Evolutionary conservation across 2,329 filamentous ascomycete species (phyloP), one percentile per base, ranked within the genome.

Genomic region (Aspergillus luchuensis): DNA sequence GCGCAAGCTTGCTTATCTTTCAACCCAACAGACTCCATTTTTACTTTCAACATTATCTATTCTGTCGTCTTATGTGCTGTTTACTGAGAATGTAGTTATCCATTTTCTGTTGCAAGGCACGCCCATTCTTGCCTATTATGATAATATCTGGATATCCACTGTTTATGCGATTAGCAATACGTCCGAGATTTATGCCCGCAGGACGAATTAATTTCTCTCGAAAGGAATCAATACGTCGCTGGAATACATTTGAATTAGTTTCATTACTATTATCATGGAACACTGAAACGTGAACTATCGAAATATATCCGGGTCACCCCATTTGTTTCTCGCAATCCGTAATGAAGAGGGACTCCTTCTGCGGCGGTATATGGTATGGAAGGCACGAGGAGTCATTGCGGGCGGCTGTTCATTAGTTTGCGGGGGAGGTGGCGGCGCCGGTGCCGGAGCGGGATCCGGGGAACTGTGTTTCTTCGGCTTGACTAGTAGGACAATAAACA

Each of bases 401-500:
- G 61, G 57, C 15, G 62, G 47, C 39, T 66, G 64, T 61, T 72
- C 66, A 28, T 71, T 36, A 36, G 33, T 66, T 50, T 67, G 63
- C 45, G 66, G 64, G 41, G 67, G 60, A 45, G 70, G 59, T 2
- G 71, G 67, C 19, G 63, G 50, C 28, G 58, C 25, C n/a, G 60
- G 50, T 33, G 51, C 47, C n/a, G 51, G 17, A 15, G 55, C 55
- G 45, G 53, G 30, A 54, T 65, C 58, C 5, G 69, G 53, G 6
- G 70, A 66, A 38, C 55, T 61, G 47, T 71, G 65, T 17, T 70
- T 69, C 74, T 89, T 92, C 1, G 91, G 91, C 77, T 96, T 97
- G 63, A 96, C 82, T 41, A 91, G 76, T 2, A 97, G 77, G 43
- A 97, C 74, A 68, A 97, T 96, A 70, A 99, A 90, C 79, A 97